Evolutionary conservation across 2,329 filamentous ascomycete species (phyloP), one percentile per base, ranked within the genome.

Genomic region (Lachnellula suecica): DNA sequence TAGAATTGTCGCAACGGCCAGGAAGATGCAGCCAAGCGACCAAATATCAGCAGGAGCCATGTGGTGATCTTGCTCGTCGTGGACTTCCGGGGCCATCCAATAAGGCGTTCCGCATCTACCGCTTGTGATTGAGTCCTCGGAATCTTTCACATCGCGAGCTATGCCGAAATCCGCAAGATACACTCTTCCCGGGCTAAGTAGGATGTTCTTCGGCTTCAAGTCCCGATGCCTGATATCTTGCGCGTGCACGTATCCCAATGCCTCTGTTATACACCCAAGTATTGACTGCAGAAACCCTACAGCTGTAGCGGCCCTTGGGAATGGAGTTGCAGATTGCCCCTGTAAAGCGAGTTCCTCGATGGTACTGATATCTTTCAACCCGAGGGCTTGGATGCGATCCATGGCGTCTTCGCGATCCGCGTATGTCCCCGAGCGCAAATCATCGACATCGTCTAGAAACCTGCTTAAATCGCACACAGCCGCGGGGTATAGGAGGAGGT

Each of bases 141-240:
- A 69, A 38, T 71, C 71, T 44, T 70, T 71, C 13, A 78, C 73
- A 44, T 78, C 74, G 47, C 70, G 67, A 11, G 76, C 74, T 22
- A 78, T 76, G 31, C 74, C 76, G 64, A 78, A 78, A 59, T 78
- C 76, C 20, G 74, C 72, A 13, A 78, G 66, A 52, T 77, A 77
- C 8, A 78, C 75, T 8, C 72, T 68, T 5, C 71, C 71, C 1
- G 74, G 68, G 50, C 70, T 73, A 7, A 78, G 65, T 2, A 78
- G 67, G 46, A 78, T 76, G 47, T 78, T 78, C 31, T 70, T 71
- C 2, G 75, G 76, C 53, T 78, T 78, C 31, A 79, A 70, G 48
- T 78, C 74, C 4, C 75, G 69, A 56, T 78, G 75, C 20, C 75
- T 68, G 11, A 78, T 71, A 17, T 71, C 65, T 44, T 72, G 68